Percentiles rank a stretch among this genome's conserved stretches.
Conservation (phyloP, 306 rosid genomes). For the Trichosanthes cucumerina region DNA sequence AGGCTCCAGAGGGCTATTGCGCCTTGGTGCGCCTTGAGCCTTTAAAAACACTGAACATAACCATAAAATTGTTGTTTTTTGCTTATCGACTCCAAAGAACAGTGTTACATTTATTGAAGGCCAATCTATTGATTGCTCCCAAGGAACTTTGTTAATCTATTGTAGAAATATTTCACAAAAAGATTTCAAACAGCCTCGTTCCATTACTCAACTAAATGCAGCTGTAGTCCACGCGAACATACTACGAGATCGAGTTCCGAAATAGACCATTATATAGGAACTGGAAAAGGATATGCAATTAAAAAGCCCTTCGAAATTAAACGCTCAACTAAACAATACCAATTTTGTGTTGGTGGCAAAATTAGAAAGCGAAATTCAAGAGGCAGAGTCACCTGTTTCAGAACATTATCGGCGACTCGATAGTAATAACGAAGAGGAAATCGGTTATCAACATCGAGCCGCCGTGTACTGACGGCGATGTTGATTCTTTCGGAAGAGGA, state of each 20-base stretch:
- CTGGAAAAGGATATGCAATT: neutral
- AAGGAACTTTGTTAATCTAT: neutral
- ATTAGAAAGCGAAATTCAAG: conserved; percentile 8
- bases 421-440: conserved; percentile 64
- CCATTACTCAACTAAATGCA: neutral
- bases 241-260: neutral
- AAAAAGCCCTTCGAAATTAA: neutral
- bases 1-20: too few species aligned
- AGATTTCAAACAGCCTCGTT: neutral
- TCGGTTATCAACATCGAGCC: conserved; percentile 61
- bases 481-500: conserved; percentile 47
- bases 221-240: neutral
- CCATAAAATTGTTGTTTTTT: neutral
- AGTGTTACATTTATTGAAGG: neutral
- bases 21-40: too few species aligned
- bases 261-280: neutral
- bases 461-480: conserved; percentile 65
- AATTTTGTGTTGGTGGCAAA: neutral
- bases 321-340: neutral
- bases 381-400: conserved; percentile 56
- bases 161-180: neutral
- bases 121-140: neutral
- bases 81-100: neutral
- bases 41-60: too few species aligned
- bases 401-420: conserved; percentile 80